Evolutionary conservation across 495 filamentous ascomycete genomes (phyloP).

Genomic region (Aspergillus sparsus): DNA sequence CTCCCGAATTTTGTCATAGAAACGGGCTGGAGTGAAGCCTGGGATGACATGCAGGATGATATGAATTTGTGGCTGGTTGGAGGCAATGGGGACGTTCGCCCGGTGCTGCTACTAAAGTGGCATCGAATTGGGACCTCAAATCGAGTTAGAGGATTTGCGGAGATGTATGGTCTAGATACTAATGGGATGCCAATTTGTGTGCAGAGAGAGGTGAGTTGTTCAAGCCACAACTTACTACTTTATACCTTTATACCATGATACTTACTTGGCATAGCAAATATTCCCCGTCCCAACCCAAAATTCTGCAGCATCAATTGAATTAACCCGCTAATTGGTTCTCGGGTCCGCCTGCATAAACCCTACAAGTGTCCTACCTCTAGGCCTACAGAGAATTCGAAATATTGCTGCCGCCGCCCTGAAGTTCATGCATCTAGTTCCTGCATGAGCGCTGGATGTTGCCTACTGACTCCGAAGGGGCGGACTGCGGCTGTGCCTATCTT

Average conservation of each 20-base stretch:
- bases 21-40: conserved; percentile 8
- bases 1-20: conserved; percentile 10
- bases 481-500: no score
- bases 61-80: conserved; percentile 27
- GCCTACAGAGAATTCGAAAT: not conserved
- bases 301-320: not conserved
- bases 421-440: no score
- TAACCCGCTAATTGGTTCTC: not conserved
- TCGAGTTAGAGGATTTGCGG: conserved; percentile 1
- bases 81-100: conserved; percentile 29
- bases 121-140: not conserved
- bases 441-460: no score
- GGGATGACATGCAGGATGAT: not conserved
- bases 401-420: no score
- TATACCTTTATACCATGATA: not conserved
- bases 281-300: not conserved
- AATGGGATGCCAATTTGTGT: not conserved
- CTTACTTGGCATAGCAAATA: not conserved
- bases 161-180: conserved; percentile 1
- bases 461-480: no score
- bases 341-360: not conserved
- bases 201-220: conserved; percentile 6
- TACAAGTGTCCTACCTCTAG: not conserved
- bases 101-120: conserved; percentile 27
- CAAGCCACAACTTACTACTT: no score